Evolutionary conservation across 805 yeast genomes (phyloP), one percentile per base, ranked within the genome.

Genomic region (Ogataea henricii): DNA sequence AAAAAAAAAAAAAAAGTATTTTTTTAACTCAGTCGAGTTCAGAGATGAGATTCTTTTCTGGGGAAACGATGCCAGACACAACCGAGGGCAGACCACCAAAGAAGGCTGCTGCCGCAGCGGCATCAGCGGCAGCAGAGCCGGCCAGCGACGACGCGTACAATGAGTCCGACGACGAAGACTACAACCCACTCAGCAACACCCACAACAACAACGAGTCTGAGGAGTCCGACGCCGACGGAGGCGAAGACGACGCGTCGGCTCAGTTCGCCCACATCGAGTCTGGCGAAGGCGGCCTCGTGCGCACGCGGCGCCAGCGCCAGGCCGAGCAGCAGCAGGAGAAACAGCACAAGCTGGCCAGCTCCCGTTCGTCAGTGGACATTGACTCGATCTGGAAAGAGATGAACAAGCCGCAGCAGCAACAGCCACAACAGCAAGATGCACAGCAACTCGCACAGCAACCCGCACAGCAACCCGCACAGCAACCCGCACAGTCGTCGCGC

Each of bases 271-370:
- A 85, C 60, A 70, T 85, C 5, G 87, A 81, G 51, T 78, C 80
- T 59, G 58, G 73, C 39, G 59, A 70, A 12, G 86, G 85, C n/a
- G 85, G 89, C 0, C 73, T 84, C 45, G 77, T 88, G 29, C 79
- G 81, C 57, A 88, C 96, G 0, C 72, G 96, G 54, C 74, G 79
- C 18, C 92, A 83, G 53, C 65, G 86, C 40, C 67, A 66, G 23
- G 50, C 69, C 18, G 87, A 62, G 45, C 40, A 43, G 45, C 59
- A 48, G 49, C 55, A 49, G 39, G 40, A 48, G 32, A 52, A 63
- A 43, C 39, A 48, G 17, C 59, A 54, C 46, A 58, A 54, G 36
- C 40, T 50, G 9, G 54, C 51, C 25, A 49, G 58, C n/a, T 46
- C 66, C 0, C 65, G 73, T 0, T 43, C 53, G 9, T 47, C 56